Conservation (phyloP, 805 yeast genomes). For the Candida silvicultrix region DNA sequence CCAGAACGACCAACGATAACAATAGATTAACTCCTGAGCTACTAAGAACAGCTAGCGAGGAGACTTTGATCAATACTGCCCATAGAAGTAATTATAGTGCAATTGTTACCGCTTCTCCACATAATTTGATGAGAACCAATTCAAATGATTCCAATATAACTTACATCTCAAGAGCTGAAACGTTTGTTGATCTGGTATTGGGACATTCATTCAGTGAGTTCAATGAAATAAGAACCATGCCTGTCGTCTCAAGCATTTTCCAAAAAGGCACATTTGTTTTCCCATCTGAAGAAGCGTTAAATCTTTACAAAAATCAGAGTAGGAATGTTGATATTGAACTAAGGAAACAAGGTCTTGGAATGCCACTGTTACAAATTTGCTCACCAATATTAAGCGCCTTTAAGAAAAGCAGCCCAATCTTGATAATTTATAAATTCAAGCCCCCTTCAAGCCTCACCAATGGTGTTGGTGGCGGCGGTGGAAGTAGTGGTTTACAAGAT, state of each 20-base stretch:
- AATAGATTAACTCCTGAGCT: neutral
- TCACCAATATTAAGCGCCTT: constrained; percentile 26
- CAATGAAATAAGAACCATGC: constrained; percentile 24
- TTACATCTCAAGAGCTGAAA: constrained; percentile 7
- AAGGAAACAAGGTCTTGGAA: constrained; percentile 21
- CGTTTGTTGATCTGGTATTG: constrained; percentile 17
- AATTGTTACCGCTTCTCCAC: neutral
- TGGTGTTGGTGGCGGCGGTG: constrained; percentile 3
- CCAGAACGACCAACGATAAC: neutral
- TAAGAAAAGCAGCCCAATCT: constrained; percentile 20
- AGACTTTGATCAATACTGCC: neutral
- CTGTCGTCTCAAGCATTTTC: constrained; percentile 26
- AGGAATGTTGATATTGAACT: constrained; percentile 19
- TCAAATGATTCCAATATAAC: neutral
- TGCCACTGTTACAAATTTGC: constrained; percentile 29
- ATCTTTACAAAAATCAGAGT: constrained; percentile 19
- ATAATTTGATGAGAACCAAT: neutral
- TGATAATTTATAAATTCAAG: constrained; percentile 24
- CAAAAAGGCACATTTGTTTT: constrained; percentile 32
- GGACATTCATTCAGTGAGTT: constrained; percentile 18
- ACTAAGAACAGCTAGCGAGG: neutral
- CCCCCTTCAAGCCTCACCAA: constrained; percentile 5
- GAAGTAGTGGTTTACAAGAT: too few relatives aligned
- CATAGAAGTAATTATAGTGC: neutral
- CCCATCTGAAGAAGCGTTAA: constrained; percentile 28